Base-by-base conservation (phyloP, 2,329 filamentous ascomycete species). In the Lanzia echinophila region DNA sequence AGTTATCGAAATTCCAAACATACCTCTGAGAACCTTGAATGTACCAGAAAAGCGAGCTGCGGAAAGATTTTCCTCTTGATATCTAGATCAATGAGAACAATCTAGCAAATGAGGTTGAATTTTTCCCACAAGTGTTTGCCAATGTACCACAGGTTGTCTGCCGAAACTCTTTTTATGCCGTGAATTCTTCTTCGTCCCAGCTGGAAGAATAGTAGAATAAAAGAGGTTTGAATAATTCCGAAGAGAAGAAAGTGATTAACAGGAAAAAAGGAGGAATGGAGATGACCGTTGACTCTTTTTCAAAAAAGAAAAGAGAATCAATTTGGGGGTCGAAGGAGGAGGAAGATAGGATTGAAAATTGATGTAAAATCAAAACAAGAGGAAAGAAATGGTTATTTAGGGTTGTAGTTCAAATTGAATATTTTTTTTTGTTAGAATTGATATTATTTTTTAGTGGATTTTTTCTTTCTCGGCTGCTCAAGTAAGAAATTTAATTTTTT, bases 391-490 rank as follows among this genome's bases (percentile, higher is more conserved):
- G 38, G 33, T 24, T 13, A 24, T 33, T 44, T 50, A 44, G 39
- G 39, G 38, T 50, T 44, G 38, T 22, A 49, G 31, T 17, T n/a
- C 17, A 20, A 45, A 34, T 24, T 36, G 22, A 39, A 34, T 44
- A 20, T 22, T n/a, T 39, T 17, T 47, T 53, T 53, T 52, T 52
- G 33, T 20, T 50, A 44, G 48, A 50, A 17, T 39, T 39, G n/a
- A 34, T 50, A 28, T 28, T 38, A 24, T 15, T 42, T 43, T 15
- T 50, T 52, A 52, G 50, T 53, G 50, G 34, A 47, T 53, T 47
- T 45, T 47, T 12, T 13, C 31, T 53, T 53, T 53, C 50, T 53
- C 50, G 50, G 50, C 43, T 47, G 50, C n/a, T n/a, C n/a, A n/a
- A n/a, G n/a, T n/a, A n/a, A n/a, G n/a, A n/a, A n/a, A n/a, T n/a